Percentiles rank a stretch among this genome's conserved stretches.
These are phyloP conservation scores for Candida hispaniensis DNA, from an alignment of 805 yeast genomes.

Conservation along the genomic window DNA sequence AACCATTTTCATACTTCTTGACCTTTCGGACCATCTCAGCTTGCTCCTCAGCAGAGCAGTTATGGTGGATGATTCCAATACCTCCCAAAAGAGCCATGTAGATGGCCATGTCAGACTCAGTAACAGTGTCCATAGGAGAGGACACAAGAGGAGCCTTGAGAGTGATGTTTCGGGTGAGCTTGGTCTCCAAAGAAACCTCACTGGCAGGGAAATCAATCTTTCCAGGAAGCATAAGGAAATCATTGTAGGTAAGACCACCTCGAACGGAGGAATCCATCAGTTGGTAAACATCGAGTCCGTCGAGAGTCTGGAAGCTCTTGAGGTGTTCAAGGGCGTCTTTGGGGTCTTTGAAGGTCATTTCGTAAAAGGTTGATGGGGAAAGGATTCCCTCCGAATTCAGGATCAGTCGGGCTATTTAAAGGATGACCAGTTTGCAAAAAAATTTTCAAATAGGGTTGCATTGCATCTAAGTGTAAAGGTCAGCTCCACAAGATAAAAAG, in stretches of 20 bases:
- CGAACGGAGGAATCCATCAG: slow-evolving; percentile 82
- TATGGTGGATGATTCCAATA: slow-evolving; percentile 96
- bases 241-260: slow-evolving; percentile 97
- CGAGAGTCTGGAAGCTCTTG: slow-evolving; percentile 54
- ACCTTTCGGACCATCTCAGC: slow-evolving; percentile 97
- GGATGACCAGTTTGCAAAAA: too few relatives aligned
- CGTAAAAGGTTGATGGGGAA: slow-evolving; percentile 9
- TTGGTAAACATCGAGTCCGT: slow-evolving; percentile 74
- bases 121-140: slow-evolving; percentile 99
- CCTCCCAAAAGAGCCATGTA: slow-evolving; percentile 98
- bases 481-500: too few relatives aligned
- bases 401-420: too few relatives aligned
- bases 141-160: slow-evolving; percentile 92
- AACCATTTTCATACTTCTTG: slow-evolving; percentile 94
- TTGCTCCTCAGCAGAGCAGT: slow-evolving; percentile 93
- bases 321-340: slow-evolving; percentile 53
- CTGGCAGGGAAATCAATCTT: slow-evolving; percentile 81
- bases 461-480: too few relatives aligned
- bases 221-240: slow-evolving; percentile 90
- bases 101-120: slow-evolving; percentile 95
- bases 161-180: slow-evolving; percentile 82
- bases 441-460: too few relatives aligned
- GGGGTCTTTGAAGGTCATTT: slow-evolving; percentile 15
- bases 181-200: slow-evolving; percentile 67
- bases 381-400: slow-evolving; percentile 16